A percentile compares a stretch with the other conserved stretches of the same genome.
phyloP scores from a whole-genome alignment of 352 stramenopile genomes.

The Blastocystis sp. region DNA sequence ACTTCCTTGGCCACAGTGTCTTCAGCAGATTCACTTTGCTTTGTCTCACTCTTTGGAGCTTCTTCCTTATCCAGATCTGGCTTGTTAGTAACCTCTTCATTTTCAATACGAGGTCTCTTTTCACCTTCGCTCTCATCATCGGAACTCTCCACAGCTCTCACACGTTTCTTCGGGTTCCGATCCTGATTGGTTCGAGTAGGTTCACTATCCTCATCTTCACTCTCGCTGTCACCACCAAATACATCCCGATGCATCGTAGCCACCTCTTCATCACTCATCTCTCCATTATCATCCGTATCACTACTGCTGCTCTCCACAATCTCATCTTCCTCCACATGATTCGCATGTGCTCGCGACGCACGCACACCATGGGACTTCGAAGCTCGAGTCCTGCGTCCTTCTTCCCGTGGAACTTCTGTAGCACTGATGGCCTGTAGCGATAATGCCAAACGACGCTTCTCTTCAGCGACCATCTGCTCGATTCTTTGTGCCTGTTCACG shows the following conservation, averaged over 20 bases:
- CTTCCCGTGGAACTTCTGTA: neutral
- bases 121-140: conserved; percentile 29
- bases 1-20: conserved; percentile 3
- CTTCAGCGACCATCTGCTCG: conserved; percentile 12
- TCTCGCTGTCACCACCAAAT: neutral
- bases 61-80: neutral
- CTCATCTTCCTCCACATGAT: neutral
- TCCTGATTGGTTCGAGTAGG: no score
- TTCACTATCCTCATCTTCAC: conserved; percentile 13
- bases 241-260: neutral
- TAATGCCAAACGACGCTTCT: neutral
- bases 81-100: neutral
- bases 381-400: neutral
- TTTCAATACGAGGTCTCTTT: conserved; percentile 27
- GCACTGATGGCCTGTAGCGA: neutral
- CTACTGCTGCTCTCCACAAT: conserved; percentile 5
- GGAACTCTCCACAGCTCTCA: conserved; percentile 31
- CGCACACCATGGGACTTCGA: neutral
- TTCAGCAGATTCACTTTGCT: neutral
- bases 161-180: conserved; percentile 25
- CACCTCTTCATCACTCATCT: conserved; percentile 45
- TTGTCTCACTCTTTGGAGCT: neutral
- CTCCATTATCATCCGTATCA: conserved; percentile 43
- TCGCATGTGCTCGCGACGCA: neutral
- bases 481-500: conserved; percentile 13